A percentile compares a stretch with the other conserved stretches of the same genome.
phyloP scores from a whole-genome alignment of 75 land plant species.

The Picea sitchensis region DNA sequence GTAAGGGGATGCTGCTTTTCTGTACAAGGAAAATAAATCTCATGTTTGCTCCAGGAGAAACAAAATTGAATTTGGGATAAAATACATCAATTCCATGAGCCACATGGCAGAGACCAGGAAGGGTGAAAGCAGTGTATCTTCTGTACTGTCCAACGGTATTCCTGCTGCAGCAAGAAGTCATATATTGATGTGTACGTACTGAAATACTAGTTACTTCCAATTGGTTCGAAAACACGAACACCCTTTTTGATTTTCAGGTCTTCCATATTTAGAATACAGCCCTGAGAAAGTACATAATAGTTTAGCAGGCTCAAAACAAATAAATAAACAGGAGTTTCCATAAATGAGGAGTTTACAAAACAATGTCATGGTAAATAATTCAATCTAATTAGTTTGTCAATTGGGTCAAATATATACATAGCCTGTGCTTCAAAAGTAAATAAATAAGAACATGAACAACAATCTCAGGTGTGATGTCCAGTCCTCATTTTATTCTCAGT shows the following conservation, averaged over 20 bases:
- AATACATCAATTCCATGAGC: conserved; percentile 71
- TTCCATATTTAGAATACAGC: too few relatives aligned
- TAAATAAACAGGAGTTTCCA: not conserved
- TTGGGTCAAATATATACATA: too few relatives aligned
- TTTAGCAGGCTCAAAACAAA: not conserved
- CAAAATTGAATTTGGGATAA: conserved; percentile 76
- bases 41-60: conserved; percentile 61
- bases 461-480: conserved; percentile 48
- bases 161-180: conserved; percentile 27
- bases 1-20: conserved; percentile 42
- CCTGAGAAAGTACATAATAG: too few relatives aligned
- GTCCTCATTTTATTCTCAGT: conserved; percentile 51
- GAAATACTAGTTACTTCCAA: not conserved
- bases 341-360: not conserved
- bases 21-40: conserved; percentile 52
- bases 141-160: conserved; percentile 65
- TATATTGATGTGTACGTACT: not conserved
- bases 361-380: too few relatives aligned
- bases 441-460: conserved; percentile 17
- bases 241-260: too few relatives aligned
- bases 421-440: too few relatives aligned
- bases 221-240: not conserved
- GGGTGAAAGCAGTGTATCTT: conserved; percentile 54
- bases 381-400: too few relatives aligned
- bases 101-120: conserved; percentile 59